Percentiles rank a stretch among this genome's conserved stretches.
Conservation (phyloP, 371 early-diverging fungal genomes). For the Blastocladiella emersonii region DNA sequence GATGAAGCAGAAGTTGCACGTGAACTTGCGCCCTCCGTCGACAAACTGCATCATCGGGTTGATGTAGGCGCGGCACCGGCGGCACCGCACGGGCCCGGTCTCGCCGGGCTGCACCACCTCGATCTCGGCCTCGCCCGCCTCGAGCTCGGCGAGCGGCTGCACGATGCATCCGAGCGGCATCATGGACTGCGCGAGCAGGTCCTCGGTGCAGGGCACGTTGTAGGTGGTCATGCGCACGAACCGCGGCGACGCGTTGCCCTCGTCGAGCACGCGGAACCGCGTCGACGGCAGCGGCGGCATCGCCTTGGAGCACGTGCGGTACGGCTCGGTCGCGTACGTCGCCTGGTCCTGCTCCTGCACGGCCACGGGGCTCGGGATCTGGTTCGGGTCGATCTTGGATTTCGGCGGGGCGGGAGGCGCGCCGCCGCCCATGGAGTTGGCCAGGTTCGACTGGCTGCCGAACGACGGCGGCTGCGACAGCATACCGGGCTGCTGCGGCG, state of each 20-base stretch:
- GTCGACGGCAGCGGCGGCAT: slow-evolving; percentile 64
- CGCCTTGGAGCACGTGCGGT: slow-evolving; percentile 48
- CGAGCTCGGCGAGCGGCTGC: slow-evolving; percentile 79
- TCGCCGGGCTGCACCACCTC: slow-evolving; percentile 80
- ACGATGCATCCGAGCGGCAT: slow-evolving; percentile 75
- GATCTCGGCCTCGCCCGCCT: slow-evolving; percentile 59
- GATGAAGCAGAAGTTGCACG: slow-evolving; percentile 83
- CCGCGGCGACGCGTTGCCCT: slow-evolving; percentile 86
- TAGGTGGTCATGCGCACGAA: slow-evolving; percentile 78
- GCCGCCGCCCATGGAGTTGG: too few species aligned
- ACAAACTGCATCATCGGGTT: slow-evolving; percentile 77
- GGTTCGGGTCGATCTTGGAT: slow-evolving; percentile 77
- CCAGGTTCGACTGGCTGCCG: too few species aligned
- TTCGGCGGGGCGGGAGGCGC: not conserved
- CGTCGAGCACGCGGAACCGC: slow-evolving; percentile 64
- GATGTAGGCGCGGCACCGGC: slow-evolving; percentile 84
- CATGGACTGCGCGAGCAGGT: slow-evolving; percentile 51
- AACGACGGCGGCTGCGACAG: too few species aligned
- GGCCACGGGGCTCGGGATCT: slow-evolving; percentile 78
- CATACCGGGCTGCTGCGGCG: too few species aligned
- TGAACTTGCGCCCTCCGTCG: slow-evolving; percentile 75
- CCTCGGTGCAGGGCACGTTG: slow-evolving; percentile 64
- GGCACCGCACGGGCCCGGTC: slow-evolving; percentile 80
- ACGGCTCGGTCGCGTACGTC: slow-evolving; percentile 41
- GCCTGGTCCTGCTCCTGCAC: slow-evolving; percentile 67